A percentile compares a stretch with the other conserved stretches of the same genome.
These are phyloP conservation scores for Gracilariopsis chorda DNA, from an alignment of 23 red algal genomes.

Conservation along the genomic window DNA sequence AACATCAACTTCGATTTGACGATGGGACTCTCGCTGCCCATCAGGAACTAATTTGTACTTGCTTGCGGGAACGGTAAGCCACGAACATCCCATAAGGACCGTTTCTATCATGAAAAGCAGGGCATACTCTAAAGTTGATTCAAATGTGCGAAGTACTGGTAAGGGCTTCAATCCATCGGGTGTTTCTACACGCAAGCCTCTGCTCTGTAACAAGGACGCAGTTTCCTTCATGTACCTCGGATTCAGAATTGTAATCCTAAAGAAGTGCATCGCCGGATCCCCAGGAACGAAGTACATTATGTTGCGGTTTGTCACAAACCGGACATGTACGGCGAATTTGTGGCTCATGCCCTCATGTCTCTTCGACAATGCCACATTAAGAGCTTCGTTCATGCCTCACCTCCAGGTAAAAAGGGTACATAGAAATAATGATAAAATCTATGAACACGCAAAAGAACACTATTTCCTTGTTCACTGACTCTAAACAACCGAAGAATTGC, in stretches of 20 bases:
- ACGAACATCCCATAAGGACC: constrained; percentile 78
- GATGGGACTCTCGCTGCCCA: too few relatives aligned
- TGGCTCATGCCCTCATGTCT: background rate
- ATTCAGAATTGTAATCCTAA: constrained; percentile 63
- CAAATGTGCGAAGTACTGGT: constrained; percentile 36
- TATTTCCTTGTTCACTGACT: constrained; percentile 63
- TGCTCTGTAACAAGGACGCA: background rate
- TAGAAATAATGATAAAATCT: background rate
- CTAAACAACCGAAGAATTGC: constrained; percentile 83
- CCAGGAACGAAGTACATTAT: constrained; percentile 33
- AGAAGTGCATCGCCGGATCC: constrained; percentile 32
- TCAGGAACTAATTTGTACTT: too few relatives aligned
- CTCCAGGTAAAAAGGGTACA: background rate
- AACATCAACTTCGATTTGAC: too few relatives aligned
- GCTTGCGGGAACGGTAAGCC: constrained; percentile 75
- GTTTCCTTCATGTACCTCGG: constrained; percentile 42
- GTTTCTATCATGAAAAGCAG: constrained; percentile 89
- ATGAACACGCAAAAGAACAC: constrained; percentile 66
- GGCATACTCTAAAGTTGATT: constrained; percentile 72
- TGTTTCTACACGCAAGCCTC: constrained; percentile 14
- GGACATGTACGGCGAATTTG: background rate
- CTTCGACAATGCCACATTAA: background rate
- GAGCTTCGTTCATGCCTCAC: background rate
- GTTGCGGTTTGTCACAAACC: constrained; percentile 51
- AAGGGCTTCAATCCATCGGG: background rate